A percentile compares a stretch with the other conserved stretches of the same genome.
Evolutionary conservation across 2,329 filamentous ascomycete species (phyloP).

Genomic region (Acrocalymma vagum): DNA sequence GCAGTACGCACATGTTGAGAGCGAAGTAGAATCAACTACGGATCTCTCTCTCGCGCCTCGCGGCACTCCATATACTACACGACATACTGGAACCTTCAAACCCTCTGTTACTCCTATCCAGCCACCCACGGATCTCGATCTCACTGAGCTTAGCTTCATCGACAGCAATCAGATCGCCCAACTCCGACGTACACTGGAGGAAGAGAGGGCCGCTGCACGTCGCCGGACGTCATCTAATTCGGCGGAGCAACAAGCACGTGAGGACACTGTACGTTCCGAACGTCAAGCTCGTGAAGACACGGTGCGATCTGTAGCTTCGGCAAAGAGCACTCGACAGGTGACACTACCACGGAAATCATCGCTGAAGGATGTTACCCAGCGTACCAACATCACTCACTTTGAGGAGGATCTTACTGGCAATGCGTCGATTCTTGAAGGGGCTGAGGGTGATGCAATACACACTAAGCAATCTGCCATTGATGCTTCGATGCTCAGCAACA

Average conservation of each 20-base stretch:
- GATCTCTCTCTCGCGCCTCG: conserved; percentile 48
- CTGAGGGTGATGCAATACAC: conserved; percentile 35
- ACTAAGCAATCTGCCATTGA: conserved; percentile 39
- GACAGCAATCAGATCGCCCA: conserved; percentile 62
- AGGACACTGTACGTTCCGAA: conserved; percentile 49
- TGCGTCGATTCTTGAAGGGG: conserved; percentile 32
- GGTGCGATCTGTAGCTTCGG: conserved; percentile 44
- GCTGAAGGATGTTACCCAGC: conserved; percentile 58
- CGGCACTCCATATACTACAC: conserved; percentile 35
- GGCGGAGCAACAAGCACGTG: conserved; percentile 38
- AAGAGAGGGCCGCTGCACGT: conserved; percentile 58
- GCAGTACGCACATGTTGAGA: conserved; percentile 34
- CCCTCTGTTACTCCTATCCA: conserved; percentile 28
- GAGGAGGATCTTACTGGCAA: conserved; percentile 47
- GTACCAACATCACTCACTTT: conserved; percentile 38
- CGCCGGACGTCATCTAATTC: conserved; percentile 28
- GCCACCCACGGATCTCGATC: conserved; percentile 38
- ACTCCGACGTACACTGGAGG: conserved; percentile 64
- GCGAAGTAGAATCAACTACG: conserved; percentile 49
- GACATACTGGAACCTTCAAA: conserved; percentile 25
- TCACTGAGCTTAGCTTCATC: conserved; percentile 65
- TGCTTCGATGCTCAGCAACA: conserved; percentile 57
- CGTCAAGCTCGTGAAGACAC: conserved; percentile 52
- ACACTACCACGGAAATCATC: conserved; percentile 63
- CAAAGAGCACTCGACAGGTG: conserved; percentile 48